These are phyloP conservation scores for Metschnikowia baotianmanensis DNA, from an alignment of 805 yeast genomes.

Conservation along the genomic window DNA sequence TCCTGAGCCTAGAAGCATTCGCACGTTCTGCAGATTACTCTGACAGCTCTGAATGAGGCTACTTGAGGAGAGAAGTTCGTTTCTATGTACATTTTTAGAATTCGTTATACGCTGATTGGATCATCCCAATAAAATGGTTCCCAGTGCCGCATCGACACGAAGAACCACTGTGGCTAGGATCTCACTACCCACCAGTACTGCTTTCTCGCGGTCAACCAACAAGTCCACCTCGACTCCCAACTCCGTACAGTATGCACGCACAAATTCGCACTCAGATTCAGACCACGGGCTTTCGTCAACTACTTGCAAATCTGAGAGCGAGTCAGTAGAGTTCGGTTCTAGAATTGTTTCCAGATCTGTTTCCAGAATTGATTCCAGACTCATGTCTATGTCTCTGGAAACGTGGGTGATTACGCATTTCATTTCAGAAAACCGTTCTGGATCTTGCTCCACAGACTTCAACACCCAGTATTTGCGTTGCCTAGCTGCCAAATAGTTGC, in stretches of 20 bases:
- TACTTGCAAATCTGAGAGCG: background rate
- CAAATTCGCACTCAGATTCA: conserved; percentile 26
- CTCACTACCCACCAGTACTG: conserved; percentile 42
- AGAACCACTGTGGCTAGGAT: conserved; percentile 45
- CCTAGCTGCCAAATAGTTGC: conserved; percentile 15
- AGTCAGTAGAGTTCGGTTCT: background rate
- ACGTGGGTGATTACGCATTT: conserved; percentile 42
- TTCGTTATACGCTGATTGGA: no score
- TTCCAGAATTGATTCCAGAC: background rate
- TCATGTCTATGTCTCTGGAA: conserved; percentile 12
- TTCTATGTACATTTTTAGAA: no score
- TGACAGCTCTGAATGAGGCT: no score
- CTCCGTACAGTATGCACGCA: conserved; percentile 48
- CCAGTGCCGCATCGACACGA: conserved; percentile 40
- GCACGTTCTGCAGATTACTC: conserved; percentile 6
- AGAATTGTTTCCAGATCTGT: background rate
- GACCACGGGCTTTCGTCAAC: background rate
- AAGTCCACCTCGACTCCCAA: conserved; percentile 48
- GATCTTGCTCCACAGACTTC: conserved; percentile 20
- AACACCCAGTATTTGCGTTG: conserved; percentile 27
- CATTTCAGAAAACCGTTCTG: conserved; percentile 13
- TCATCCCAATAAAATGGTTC: conserved; percentile 35
- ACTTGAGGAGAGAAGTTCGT: no score
- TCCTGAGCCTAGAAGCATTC: background rate
- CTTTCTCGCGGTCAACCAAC: conserved; percentile 16